Evolutionary conservation across 305 asterid species (phyloP).

Genomic region (Nicotiana rustica): DNA sequence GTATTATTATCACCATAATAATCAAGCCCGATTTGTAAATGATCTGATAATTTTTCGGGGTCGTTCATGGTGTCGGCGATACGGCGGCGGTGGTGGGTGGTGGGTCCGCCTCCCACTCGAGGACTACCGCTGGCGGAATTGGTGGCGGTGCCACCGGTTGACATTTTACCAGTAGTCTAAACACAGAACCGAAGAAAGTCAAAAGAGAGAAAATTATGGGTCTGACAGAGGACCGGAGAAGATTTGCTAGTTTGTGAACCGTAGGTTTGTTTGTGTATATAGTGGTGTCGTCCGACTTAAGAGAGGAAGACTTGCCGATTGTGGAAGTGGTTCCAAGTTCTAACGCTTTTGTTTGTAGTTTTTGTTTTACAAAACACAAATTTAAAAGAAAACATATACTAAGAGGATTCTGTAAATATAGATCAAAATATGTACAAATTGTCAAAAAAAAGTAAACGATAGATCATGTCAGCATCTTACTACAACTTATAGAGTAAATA

Average conservation of each 20-base stretch:
- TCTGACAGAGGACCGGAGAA: constrained; percentile 13
- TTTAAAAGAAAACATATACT: too few relatives aligned
- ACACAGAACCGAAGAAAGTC: not conserved
- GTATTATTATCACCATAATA: constrained; percentile 39
- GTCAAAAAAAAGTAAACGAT: not conserved
- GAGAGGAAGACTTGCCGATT: not conserved
- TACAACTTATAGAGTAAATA: too few relatives aligned
- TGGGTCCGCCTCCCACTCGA: constrained; percentile 37
- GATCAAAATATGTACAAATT: not conserved
- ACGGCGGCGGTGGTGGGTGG: constrained; percentile 65
- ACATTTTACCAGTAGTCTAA: constrained; percentile 43
- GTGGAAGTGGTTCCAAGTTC: too few relatives aligned
- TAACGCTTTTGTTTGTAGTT: too few relatives aligned
- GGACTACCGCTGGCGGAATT: constrained; percentile 47
- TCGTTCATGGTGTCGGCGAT: constrained; percentile 41
- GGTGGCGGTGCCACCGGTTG: constrained; percentile 50
- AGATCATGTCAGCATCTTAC: not conserved
- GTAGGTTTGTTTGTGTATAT: constrained; percentile 50
- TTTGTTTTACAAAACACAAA: not conserved
- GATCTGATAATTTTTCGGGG: constrained; percentile 44
- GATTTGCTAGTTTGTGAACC: constrained; percentile 46
- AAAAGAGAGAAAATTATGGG: constrained; percentile 20
- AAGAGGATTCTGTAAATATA: not conserved
- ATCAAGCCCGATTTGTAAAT: constrained; percentile 35
- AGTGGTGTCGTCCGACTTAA: too few relatives aligned